A percentile compares a stretch with the other conserved stretches of the same genome.
phyloP scores from a whole-genome alignment of 495 filamentous ascomycete genomes.

The Poronia punctata region DNA sequence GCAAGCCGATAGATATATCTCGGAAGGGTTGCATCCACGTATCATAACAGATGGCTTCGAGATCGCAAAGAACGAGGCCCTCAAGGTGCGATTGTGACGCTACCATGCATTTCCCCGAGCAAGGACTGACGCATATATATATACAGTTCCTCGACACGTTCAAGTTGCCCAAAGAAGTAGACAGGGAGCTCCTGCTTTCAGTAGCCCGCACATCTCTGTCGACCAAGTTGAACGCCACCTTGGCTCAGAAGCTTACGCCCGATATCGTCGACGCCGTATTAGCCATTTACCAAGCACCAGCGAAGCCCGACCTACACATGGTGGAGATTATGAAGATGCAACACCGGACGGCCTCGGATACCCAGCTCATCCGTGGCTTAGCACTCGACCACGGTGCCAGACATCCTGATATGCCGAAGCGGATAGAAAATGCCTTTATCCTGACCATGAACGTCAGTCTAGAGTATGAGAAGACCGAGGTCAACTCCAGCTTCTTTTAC shows the following conservation, averaged over 20 bases:
- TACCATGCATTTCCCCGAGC: too few species aligned
- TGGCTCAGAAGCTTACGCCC: slow-evolving; percentile 87
- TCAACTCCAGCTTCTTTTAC: slow-evolving; percentile 99
- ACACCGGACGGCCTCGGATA: slow-evolving; percentile 92
- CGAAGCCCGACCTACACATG: slow-evolving; percentile 97
- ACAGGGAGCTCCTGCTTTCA: slow-evolving; percentile 87
- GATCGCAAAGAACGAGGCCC: slow-evolving; percentile 84
- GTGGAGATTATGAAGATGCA: slow-evolving; percentile 99
- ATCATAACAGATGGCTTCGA: slow-evolving; percentile 98
- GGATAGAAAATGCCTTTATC: slow-evolving; percentile 91
- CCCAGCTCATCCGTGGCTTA: slow-evolving; percentile 86
- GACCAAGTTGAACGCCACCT: slow-evolving; percentile 81
- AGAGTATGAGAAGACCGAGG: slow-evolving; percentile 98
- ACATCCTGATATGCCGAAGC: slow-evolving; percentile 97
- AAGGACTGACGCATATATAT: neutral
- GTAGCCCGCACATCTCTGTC: slow-evolving; percentile 92
- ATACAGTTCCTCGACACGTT: slow-evolving; percentile 85
- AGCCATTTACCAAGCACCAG: slow-evolving; percentile 80
- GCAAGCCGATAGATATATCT: slow-evolving; percentile 91
- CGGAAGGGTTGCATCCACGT: slow-evolving; percentile 88
- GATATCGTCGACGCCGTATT: slow-evolving; percentile 94
- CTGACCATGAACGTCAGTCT: slow-evolving; percentile 92
- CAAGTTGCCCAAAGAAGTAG: slow-evolving; percentile 79
- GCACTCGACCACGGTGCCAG: slow-evolving; percentile 93
- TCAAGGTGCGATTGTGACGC: slow-evolving; percentile 59